phyloP scores from a whole-genome alignment of 139 green algal species.

The Ettlia oleoabundans region DNA sequence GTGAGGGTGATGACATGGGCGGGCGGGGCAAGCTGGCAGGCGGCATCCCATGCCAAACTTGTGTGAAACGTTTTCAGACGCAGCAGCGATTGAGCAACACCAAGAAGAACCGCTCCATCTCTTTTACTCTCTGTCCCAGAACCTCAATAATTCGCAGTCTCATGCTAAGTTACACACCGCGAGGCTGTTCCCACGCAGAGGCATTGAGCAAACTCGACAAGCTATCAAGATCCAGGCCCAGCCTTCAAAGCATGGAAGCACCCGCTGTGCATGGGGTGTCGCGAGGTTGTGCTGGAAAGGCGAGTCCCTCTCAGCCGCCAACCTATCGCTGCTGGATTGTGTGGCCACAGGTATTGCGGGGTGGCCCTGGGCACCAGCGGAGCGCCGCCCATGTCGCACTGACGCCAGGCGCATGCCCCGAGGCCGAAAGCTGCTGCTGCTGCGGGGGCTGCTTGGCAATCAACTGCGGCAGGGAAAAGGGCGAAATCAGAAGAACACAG shows the following conservation, averaged over 20 bases:
- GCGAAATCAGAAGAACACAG: not conserved
- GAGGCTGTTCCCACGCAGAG: not conserved
- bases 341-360: not conserved
- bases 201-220: not conserved
- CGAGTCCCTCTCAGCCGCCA: not conserved
- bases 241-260: no score
- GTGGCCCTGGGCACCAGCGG: not conserved
- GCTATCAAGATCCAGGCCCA: no score
- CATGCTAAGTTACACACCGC: not conserved
- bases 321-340: constrained; percentile 2
- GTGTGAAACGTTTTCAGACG: no score
- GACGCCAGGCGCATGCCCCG: not conserved
- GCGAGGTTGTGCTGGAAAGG: not conserved
- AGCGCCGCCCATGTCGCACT: not conserved
- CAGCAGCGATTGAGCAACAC: no score
- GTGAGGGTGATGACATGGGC: no score
- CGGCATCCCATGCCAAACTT: no score
- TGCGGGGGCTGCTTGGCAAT: constrained; percentile 4
- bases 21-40: no score
- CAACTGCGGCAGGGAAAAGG: not conserved
- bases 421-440: constrained; percentile 16
- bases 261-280: not conserved
- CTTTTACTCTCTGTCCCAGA: no score
- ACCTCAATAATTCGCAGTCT: no score
- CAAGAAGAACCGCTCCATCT: no score